Conservation (phyloP, 192 early-diverging fungal species). For the Funneliformis geosporum region DNA sequence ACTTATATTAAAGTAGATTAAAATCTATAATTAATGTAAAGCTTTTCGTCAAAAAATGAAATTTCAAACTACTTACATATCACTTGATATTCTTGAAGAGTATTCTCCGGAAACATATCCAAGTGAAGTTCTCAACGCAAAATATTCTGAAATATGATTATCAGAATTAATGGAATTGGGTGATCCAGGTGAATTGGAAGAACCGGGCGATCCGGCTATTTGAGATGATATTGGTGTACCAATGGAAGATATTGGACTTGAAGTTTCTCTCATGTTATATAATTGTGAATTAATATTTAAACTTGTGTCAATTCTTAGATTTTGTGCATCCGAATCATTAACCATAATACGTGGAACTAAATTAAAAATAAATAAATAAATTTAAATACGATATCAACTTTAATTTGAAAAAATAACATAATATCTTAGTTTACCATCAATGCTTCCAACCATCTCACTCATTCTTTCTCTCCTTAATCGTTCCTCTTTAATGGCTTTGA, state of each 20-base stretch:
- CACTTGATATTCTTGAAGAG: neutral
- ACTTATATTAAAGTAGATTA: neutral
- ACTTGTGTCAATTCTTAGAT: slow-evolving; percentile 17
- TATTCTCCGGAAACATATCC: slow-evolving; percentile 30
- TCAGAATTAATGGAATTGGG: slow-evolving; percentile 5
- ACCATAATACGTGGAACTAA: slow-evolving; percentile 29
- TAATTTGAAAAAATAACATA: neutral
- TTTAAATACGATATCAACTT: neutral
- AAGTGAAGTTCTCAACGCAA: neutral
- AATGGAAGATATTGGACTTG: neutral
- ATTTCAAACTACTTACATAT: slow-evolving; percentile 3
- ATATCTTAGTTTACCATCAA: neutral
- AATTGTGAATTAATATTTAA: neutral
- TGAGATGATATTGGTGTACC: neutral
- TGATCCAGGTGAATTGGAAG: neutral
- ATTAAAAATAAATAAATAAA: neutral
- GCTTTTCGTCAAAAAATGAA: neutral
- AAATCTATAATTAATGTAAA: neutral
- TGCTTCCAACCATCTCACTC: neutral
- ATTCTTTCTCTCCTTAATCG: neutral
- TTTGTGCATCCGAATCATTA: slow-evolving; percentile 9
- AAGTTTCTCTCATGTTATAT: neutral
- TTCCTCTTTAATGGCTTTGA: neutral
- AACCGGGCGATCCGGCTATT: neutral
- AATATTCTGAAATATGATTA: neutral